Evolutionary conservation across 108 stramenopile species (phyloP).

Genomic region (Nannochloropsis oceanica): DNA sequence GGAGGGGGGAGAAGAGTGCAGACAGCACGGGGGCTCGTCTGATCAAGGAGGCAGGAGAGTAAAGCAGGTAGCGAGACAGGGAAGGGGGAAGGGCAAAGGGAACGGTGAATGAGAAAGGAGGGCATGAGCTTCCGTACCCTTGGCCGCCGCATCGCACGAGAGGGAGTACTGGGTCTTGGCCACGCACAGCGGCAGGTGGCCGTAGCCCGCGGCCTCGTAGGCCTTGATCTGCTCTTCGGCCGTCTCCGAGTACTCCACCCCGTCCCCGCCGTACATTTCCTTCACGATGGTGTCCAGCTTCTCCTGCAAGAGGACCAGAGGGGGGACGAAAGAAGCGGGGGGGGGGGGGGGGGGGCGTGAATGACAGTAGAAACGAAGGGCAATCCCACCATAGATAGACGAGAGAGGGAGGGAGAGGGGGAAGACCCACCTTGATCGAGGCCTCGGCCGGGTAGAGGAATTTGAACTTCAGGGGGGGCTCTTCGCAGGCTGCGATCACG

Average conservation of each 20-base stretch:
- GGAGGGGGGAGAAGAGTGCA: not conserved
- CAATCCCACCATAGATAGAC: not conserved
- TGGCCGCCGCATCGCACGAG: constrained; percentile 72
- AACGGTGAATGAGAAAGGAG: constrained; percentile 32
- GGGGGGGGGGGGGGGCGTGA: not conserved
- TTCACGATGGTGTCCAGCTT: constrained; percentile 53
- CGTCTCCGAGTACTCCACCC: constrained; percentile 69
- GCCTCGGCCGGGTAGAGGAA: constrained; percentile 70
- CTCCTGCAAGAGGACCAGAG: not conserved
- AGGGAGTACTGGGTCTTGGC: constrained; percentile 98
- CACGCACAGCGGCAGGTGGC: constrained; percentile 83
- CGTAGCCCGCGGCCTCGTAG: constrained; percentile 75
- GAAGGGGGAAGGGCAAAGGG: not conserved
- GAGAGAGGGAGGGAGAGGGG: not conserved
- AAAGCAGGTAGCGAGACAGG: not conserved
- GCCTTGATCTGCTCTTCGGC: constrained; percentile 75
- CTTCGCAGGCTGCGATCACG: constrained; percentile 66
- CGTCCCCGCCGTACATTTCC: constrained; percentile 92
- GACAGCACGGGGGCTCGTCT: not conserved
- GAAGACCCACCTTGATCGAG: constrained; percentile 48
- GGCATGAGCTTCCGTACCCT: constrained; percentile 59
- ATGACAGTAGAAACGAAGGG: not conserved
- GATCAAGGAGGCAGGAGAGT: not conserved
- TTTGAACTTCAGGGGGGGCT: constrained; percentile 48
- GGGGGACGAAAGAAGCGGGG: not conserved